Evolutionary conservation across 2,329 filamentous ascomycete species (phyloP).

Genomic region (Aspergillus japonicus): DNA sequence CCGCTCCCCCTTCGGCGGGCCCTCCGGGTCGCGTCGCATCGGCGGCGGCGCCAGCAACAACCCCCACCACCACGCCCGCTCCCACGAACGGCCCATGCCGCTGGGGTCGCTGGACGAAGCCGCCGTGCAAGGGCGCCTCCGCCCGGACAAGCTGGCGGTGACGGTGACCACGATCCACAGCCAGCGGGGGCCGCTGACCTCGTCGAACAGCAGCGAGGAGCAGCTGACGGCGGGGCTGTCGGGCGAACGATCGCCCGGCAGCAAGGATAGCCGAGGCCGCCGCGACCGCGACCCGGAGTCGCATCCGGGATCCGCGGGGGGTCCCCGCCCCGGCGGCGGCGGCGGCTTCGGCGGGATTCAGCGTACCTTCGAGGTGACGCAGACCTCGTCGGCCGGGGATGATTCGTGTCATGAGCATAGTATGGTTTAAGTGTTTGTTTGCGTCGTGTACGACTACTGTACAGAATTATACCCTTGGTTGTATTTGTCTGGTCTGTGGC

Average conservation of each 20-base stretch:
- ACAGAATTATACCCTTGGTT: background rate
- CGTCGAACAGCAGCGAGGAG: conserved; percentile 30
- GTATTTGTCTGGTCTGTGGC: background rate
- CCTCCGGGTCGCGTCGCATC: conserved; percentile 19
- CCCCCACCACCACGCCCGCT: background rate
- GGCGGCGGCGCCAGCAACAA: conserved; percentile 10
- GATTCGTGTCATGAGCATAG: background rate
- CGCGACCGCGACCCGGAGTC: too few relatives aligned
- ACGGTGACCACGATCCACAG: conserved; percentile 32
- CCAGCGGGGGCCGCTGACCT: conserved; percentile 18
- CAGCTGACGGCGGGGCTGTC: conserved; percentile 20
- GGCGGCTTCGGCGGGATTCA: conserved; percentile 21
- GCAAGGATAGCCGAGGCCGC: background rate
- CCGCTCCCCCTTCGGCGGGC: conserved; percentile 20
- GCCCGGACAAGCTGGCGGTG: conserved; percentile 31
- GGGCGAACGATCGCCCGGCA: background rate
- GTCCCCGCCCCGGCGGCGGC: background rate
- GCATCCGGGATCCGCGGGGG: background rate
- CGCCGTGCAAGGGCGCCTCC: conserved; percentile 18
- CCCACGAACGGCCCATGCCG: conserved; percentile 19
- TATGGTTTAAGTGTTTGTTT: background rate
- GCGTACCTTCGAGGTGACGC: conserved; percentile 32
- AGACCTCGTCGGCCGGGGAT: conserved; percentile 15
- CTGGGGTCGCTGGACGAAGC: conserved; percentile 27
- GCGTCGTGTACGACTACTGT: background rate